A percentile compares a stretch with the other conserved stretches of the same genome.
Evolutionary conservation across 306 rosid species (phyloP).

Genomic region (Quercus suber): DNA sequence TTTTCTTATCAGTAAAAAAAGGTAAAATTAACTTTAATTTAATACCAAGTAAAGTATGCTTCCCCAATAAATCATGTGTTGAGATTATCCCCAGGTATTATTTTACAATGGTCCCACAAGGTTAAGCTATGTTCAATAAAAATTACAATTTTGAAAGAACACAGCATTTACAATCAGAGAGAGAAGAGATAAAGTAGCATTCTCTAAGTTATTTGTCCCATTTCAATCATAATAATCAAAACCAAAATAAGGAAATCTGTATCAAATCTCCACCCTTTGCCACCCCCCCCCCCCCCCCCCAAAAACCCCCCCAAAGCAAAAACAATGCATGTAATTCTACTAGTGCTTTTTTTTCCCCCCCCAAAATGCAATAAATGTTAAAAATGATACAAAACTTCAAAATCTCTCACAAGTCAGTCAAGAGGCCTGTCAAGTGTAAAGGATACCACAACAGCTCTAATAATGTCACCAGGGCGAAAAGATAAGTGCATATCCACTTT

Average conservation of each 20-base stretch:
- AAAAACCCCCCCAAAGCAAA: not conserved
- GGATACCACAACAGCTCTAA: constrained; percentile 79
- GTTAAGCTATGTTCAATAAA: too few species aligned
- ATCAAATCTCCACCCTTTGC: not conserved
- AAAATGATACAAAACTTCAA: not conserved
- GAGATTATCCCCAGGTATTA: too few species aligned
- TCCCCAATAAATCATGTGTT: too few species aligned
- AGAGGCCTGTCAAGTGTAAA: constrained; percentile 18
- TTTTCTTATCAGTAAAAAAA: too few species aligned
- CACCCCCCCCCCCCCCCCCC: not conserved
- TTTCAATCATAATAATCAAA: not conserved
- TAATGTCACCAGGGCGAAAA: constrained; percentile 73
- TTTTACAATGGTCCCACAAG: too few species aligned
- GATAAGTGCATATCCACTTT: constrained; percentile 89
- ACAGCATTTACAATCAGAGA: not conserved
- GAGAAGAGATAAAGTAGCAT: too few species aligned
- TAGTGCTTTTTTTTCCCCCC: not conserved
- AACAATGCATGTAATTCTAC: not conserved
- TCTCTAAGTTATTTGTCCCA: not conserved
- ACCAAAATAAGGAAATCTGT: not conserved
- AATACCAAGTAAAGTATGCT: not conserved
- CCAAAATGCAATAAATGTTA: not conserved
- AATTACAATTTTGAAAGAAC: too few species aligned
- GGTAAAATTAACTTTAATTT: not conserved
- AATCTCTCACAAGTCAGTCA: not conserved